Percentiles rank a stretch among this genome's conserved stretches.
phyloP scores from a whole-genome alignment of 345 rosid species.

The Ceriops tagal region DNA sequence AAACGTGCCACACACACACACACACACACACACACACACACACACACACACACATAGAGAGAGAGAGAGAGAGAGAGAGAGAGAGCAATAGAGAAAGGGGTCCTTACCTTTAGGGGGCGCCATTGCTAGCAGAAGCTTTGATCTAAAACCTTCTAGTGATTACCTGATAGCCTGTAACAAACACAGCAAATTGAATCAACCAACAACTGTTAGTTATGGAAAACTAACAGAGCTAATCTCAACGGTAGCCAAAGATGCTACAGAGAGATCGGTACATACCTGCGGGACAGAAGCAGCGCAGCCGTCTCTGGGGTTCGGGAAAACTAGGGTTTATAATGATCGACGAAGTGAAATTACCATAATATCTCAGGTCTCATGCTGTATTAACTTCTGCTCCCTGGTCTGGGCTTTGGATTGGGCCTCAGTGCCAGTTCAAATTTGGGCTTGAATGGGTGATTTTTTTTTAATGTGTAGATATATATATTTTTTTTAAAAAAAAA shows the following conservation, averaged over 20 bases:
- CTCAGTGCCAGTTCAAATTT: no score
- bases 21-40: no score
- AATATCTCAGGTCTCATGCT: not conserved
- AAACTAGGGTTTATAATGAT: constrained; percentile 29
- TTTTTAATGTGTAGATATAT: no score
- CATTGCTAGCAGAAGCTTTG: constrained; percentile 18
- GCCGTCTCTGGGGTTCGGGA: constrained; percentile 32
- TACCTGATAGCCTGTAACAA: not conserved
- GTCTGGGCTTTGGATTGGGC: not conserved
- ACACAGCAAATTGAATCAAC: not conserved
- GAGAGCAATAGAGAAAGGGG: no score
- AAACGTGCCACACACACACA: no score
- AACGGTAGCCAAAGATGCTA: no score
- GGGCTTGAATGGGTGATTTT: no score
- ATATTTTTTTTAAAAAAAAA: no score
- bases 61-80: no score
- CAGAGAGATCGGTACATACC: constrained; percentile 14
- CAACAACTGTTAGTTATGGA: not conserved
- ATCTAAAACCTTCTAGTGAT: not conserved
- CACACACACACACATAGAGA: no score
- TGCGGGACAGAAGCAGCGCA: constrained; percentile 13
- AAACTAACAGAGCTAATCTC: no score
- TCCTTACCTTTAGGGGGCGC: constrained; percentile 22
- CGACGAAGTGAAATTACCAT: constrained; percentile 11
- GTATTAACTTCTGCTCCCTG: not conserved